Evolutionary conservation across 2,329 filamentous ascomycete species (phyloP).

Genomic region (Fragosphaeria purpurea): DNA sequence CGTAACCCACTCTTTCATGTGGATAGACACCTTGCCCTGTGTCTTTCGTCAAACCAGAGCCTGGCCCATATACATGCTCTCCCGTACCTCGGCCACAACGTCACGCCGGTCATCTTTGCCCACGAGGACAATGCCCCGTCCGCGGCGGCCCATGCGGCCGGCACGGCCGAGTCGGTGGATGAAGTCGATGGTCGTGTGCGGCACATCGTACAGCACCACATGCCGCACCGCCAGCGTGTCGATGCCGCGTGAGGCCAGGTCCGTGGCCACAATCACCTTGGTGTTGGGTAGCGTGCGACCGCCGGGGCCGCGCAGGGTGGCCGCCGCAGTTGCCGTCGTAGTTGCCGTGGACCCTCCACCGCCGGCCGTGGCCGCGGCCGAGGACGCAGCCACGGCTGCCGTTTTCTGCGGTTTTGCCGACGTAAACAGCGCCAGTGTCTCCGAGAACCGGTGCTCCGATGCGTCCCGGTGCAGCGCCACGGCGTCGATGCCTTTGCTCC

Average conservation of each 20-base stretch:
- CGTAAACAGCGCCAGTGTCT: constrained; percentile 70
- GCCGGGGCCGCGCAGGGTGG: constrained; percentile 14
- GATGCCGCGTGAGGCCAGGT: constrained; percentile 84
- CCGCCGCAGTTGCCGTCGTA: too few relatives aligned
- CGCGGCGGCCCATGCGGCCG: constrained; percentile 84
- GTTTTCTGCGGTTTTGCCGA: constrained; percentile 29
- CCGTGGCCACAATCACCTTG: constrained; percentile 88
- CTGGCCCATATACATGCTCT: constrained; percentile 77
- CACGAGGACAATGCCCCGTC: constrained; percentile 80
- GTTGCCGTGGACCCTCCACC: constrained; percentile 4
- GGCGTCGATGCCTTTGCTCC: constrained; percentile 79
- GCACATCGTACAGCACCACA: constrained; percentile 94
- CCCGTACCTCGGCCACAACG: constrained; percentile 81
- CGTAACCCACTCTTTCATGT: too few relatives aligned
- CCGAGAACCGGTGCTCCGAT: constrained; percentile 62
- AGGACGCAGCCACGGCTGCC: neutral
- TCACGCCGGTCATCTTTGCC: constrained; percentile 84
- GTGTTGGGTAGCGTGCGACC: constrained; percentile 58
- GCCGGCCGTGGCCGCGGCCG: constrained; percentile 4
- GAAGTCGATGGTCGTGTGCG: constrained; percentile 94
- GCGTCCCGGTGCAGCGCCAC: constrained; percentile 78
- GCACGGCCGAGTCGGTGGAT: constrained; percentile 90
- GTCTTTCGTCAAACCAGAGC: constrained; percentile 50
- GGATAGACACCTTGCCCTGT: too few relatives aligned
- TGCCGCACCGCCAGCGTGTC: constrained; percentile 86